Conservation (phyloP, 2,329 filamentous ascomycete genomes). For the Knufia fluminis region DNA sequence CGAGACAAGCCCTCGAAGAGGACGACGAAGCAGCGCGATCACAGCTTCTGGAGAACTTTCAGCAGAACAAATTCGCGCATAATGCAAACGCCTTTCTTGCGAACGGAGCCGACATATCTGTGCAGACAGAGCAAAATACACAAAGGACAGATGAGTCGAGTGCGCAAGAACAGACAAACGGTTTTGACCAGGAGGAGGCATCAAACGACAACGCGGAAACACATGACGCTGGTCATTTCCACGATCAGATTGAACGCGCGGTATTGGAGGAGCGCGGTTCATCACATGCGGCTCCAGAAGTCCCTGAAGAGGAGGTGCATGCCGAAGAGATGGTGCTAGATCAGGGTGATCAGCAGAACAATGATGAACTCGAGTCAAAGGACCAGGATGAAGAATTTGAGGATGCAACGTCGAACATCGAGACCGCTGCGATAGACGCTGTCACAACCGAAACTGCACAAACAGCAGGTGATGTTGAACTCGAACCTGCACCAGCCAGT, state of each 20-base stretch:
- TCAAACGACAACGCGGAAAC: background rate
- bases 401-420: constrained; percentile 28
- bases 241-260: background rate
- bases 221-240: background rate
- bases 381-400: constrained; percentile 37
- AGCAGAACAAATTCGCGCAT: constrained; percentile 4
- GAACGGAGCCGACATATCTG: constrained; percentile 13
- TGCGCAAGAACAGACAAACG: background rate
- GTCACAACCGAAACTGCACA: constrained; percentile 10
- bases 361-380: constrained; percentile 22
- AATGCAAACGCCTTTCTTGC: constrained; percentile 7
- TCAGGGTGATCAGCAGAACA: constrained; percentile 5
- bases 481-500: constrained; percentile 2
- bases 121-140: background rate
- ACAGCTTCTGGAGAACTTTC: constrained; percentile 1
- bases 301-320: background rate
- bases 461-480: background rate
- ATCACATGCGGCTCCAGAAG: background rate
- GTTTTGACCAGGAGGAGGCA: background rate
- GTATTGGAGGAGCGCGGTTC: background rate
- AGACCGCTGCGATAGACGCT: constrained; percentile 32
- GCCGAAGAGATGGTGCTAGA: constrained; percentile 16
- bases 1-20: background rate
- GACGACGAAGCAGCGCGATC: constrained; percentile 4
- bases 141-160: background rate